Percentiles rank a stretch among this genome's conserved stretches.
phyloP scores from a whole-genome alignment of 108 stramenopile species.

The Pseudonitzschia pungens region DNA sequence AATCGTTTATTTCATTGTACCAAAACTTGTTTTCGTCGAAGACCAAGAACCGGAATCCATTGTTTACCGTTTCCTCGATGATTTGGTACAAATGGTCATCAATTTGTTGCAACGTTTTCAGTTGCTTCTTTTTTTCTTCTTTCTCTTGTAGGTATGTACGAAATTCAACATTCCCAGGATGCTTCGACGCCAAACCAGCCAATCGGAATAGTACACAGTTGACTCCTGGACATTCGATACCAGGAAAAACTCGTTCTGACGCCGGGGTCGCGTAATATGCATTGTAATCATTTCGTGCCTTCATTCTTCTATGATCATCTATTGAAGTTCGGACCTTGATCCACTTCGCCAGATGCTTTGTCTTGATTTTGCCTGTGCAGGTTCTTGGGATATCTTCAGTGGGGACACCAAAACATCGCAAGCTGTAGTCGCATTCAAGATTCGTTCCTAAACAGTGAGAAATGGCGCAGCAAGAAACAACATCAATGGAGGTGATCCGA shows the following conservation, averaged over 20 bases:
- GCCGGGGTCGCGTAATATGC: neutral
- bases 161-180: conserved; percentile 7
- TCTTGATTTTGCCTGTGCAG: neutral
- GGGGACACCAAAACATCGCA: conserved; percentile 23
- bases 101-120: conserved; percentile 1
- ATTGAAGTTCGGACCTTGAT: conserved; percentile 5
- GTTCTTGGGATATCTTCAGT: conserved; percentile 14
- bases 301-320: neutral
- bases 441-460: too few relatives aligned
- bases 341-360: neutral
- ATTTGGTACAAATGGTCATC: neutral
- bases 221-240: conserved; percentile 13
- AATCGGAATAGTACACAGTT: conserved; percentile 8
- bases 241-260: neutral
- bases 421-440: conserved; percentile 23
- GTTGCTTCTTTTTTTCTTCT: neutral
- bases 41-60: conserved; percentile 2
- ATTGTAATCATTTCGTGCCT: neutral
- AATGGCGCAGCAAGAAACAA: too few relatives aligned
- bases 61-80: neutral
- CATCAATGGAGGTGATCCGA: neutral
- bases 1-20: conserved; percentile 1
- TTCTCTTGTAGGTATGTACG: neutral
- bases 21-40: conserved; percentile 3
- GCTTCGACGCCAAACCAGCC: neutral